These are phyloP conservation scores for Neofusicoccum parvum DNA, from an alignment of 2,329 filamentous ascomycete genomes.

Conservation along the genomic window DNA sequence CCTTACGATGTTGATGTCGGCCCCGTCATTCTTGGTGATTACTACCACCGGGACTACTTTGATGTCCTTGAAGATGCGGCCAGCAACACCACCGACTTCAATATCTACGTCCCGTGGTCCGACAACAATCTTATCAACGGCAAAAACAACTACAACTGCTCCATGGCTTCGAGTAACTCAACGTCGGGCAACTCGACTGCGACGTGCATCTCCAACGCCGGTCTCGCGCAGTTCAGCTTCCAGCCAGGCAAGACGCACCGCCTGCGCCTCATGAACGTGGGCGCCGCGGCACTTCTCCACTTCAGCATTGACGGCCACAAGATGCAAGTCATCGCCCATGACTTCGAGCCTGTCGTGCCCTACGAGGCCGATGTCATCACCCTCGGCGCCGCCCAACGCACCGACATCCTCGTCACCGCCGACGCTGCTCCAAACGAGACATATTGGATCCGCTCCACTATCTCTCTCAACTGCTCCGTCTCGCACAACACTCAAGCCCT, in stretches of 20 bases:
- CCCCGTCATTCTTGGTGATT: slow-evolving; percentile 27
- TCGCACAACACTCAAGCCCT: background rate
- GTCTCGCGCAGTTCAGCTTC: slow-evolving; percentile 40
- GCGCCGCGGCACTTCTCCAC: slow-evolving; percentile 42
- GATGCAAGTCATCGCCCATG: slow-evolving; percentile 45
- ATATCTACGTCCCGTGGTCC: too few relatives aligned
- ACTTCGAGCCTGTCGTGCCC: slow-evolving; percentile 46
- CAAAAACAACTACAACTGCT: slow-evolving; percentile 33
- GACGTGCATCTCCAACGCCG: slow-evolving; percentile 20
- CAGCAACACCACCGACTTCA: too few relatives aligned
- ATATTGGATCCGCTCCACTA: slow-evolving; percentile 40
- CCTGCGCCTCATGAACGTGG: slow-evolving; percentile 46
- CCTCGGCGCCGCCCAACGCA: slow-evolving; percentile 41
- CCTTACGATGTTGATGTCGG: slow-evolving; percentile 33
- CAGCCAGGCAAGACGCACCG: slow-evolving; percentile 43
- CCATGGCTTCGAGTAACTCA: slow-evolving; percentile 29
- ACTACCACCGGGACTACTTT: slow-evolving; percentile 47
- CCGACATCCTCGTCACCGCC: slow-evolving; percentile 41
- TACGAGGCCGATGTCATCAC: slow-evolving; percentile 43
- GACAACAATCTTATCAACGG: slow-evolving; percentile 33
- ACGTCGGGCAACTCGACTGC: background rate
- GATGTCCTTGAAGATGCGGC: background rate
- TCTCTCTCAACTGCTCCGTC: background rate
- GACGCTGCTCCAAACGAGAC: slow-evolving; percentile 31
- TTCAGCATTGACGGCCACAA: slow-evolving; percentile 49